phyloP scores from a whole-genome alignment of 768 basidiomycete genomes.

The Thelephora ganbajun region DNA sequence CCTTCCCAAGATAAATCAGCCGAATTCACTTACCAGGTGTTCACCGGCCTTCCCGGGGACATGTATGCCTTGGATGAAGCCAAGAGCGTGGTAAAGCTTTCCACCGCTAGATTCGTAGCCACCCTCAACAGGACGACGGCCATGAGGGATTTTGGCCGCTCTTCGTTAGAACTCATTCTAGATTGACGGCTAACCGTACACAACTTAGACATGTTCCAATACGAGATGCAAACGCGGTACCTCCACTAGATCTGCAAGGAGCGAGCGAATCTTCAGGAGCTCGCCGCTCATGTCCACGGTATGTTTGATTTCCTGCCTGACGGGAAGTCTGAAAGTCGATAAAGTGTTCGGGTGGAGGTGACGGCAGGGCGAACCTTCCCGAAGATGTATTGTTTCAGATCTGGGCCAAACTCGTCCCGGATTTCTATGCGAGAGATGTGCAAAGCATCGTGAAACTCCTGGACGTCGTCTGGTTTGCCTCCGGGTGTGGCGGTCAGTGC shows the following conservation, averaged over 20 bases:
- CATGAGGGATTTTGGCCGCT: slow-evolving; percentile 45
- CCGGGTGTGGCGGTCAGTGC: slow-evolving; percentile 96
- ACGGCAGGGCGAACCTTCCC: slow-evolving; percentile 45
- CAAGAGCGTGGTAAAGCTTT: slow-evolving; percentile 58
- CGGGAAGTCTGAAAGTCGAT: not conserved
- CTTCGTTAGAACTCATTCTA: slow-evolving; percentile 62
- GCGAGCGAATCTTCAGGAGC: slow-evolving; percentile 49
- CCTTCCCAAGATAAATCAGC: not conserved
- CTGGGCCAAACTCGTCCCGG: slow-evolving; percentile 79
- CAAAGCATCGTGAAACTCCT: slow-evolving; percentile 78
- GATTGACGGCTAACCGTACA: slow-evolving; percentile 30
- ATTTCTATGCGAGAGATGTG: slow-evolving; percentile 95
- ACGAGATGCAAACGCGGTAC: slow-evolving; percentile 25
- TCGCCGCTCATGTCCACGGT: slow-evolving; percentile 61
- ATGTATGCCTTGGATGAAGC: slow-evolving; percentile 29
- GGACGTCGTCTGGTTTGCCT: slow-evolving; percentile 72
- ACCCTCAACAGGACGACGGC: slow-evolving; percentile 50
- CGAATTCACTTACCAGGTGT: slow-evolving; percentile 38
- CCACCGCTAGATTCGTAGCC: slow-evolving; percentile 60
- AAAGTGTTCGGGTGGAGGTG: not conserved
- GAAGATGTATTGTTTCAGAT: slow-evolving; percentile 75
- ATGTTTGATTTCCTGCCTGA: slow-evolving; percentile 53
- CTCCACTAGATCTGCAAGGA: slow-evolving; percentile 60
- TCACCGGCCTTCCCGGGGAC: slow-evolving; percentile 67
- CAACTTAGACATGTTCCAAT: slow-evolving; percentile 13